phyloP scores from a whole-genome alignment of 305 asterid species.

The Nicotiana rustica region DNA sequence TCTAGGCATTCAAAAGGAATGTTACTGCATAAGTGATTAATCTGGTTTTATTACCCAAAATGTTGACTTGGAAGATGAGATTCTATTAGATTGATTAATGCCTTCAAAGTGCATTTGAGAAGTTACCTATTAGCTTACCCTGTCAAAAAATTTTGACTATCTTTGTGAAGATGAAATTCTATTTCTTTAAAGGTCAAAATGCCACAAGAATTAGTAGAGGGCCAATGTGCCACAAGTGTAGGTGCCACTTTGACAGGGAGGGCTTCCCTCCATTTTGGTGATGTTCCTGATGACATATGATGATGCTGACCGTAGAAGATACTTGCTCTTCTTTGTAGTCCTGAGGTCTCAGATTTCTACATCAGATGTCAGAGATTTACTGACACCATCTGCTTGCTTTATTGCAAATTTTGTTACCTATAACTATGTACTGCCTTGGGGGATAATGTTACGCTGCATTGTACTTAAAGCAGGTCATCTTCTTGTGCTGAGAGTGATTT shows the following conservation, averaged over 20 bases:
- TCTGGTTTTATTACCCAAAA: too few species aligned
- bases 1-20: too few species aligned
- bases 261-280: not conserved
- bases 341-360: not conserved
- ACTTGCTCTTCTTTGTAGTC: not conserved
- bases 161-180: not conserved
- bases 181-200: not conserved
- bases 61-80: too few species aligned
- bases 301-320: not conserved
- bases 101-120: not conserved
- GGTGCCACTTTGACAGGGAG: conserved; percentile 16
- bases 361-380: conserved; percentile 9
- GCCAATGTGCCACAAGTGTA: not conserved
- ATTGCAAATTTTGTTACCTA: not conserved
- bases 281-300: conserved; percentile 23
- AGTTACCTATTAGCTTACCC: not conserved
- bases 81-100: conserved; percentile 16
- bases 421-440: not conserved
- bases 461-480: conserved; percentile 12
- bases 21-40: too few species aligned
- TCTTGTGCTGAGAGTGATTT: conserved; percentile 13
- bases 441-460: conserved; percentile 2
- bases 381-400: not conserved
- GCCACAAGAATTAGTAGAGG: not conserved
- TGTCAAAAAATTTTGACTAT: not conserved